Conservation (phyloP, 2,329 filamentous ascomycete species). For the Fulvia fulva region DNA sequence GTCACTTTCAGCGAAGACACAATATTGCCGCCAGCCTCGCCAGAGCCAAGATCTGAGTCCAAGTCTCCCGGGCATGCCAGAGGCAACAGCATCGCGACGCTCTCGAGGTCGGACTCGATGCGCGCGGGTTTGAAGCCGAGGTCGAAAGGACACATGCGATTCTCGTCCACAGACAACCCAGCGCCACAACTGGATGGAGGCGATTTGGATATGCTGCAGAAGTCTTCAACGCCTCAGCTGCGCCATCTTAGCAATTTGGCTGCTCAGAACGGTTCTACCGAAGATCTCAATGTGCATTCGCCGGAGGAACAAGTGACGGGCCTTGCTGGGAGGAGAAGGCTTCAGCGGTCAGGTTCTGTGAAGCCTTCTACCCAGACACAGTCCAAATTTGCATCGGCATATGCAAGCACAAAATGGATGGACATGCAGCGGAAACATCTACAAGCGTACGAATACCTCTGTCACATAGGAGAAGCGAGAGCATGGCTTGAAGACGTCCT, state of each 20-base stretch:
- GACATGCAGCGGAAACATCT: conserved; percentile 95
- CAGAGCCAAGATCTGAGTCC: conserved; percentile 19
- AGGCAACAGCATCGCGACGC: conserved; percentile 32
- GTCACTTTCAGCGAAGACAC: conserved; percentile 22
- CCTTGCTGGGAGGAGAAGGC: conserved; percentile 73
- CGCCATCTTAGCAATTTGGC: conserved; percentile 78
- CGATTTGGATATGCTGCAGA: conserved; percentile 76
- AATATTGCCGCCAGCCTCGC: conserved; percentile 21
- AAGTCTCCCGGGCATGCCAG: conserved; percentile 3
- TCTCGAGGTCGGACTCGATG: conserved; percentile 36
- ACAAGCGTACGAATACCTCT: conserved; percentile 96
- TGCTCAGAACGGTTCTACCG: conserved; percentile 65
- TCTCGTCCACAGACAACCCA: conserved; percentile 27
- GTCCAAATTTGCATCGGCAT: conserved; percentile 32
- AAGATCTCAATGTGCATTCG: conserved; percentile 76
- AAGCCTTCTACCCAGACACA: conserved; percentile 48
- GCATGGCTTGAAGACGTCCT: conserved; percentile 98
- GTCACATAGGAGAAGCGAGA: conserved; percentile 97
- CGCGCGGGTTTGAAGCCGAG: conserved; percentile 33
- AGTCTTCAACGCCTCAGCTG: conserved; percentile 85
- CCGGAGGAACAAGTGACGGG: conserved; percentile 83
- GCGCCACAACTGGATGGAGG: conserved; percentile 33
- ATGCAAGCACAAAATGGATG: conserved; percentile 91
- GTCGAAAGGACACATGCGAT: conserved; percentile 31
- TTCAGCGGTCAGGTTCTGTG: conserved; percentile 65